These are phyloP conservation scores for Coemansia sp. DNA, from an alignment of 192 early-diverging fungal genomes.

Conservation along the genomic window DNA sequence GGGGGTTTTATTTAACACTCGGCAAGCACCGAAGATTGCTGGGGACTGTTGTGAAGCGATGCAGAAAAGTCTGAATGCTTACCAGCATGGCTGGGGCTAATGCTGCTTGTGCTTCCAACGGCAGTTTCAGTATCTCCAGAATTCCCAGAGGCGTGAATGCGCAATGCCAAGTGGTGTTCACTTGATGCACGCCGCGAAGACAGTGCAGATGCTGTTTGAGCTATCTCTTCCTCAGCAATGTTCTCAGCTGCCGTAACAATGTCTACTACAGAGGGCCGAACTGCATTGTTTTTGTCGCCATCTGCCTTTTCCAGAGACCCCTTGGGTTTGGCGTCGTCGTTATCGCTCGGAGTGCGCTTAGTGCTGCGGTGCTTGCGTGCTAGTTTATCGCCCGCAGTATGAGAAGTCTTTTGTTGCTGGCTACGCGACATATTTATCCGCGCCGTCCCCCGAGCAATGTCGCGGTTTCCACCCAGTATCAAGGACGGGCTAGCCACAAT, in stretches of 20 bases:
- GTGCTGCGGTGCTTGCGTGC: background rate
- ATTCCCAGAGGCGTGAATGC: background rate
- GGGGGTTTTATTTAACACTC: too few species aligned
- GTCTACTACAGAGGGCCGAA: constrained; percentile 7
- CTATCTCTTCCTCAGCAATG: constrained; percentile 29
- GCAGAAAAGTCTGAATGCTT: too few species aligned
- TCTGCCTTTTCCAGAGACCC: background rate
- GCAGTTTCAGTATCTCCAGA: background rate
- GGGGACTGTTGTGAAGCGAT: too few species aligned
- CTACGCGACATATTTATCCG: constrained; percentile 42
- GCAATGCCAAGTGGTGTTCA: background rate
- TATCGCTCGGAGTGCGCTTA: background rate
- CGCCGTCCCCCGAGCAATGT: constrained; percentile 44
- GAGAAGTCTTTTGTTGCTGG: background rate
- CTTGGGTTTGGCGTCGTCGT: constrained; percentile 1
- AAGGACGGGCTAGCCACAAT: constrained; percentile 42
- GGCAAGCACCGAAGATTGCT: too few species aligned
- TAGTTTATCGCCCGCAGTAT: background rate
- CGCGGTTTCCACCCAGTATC: constrained; percentile 45
- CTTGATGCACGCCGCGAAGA: constrained; percentile 6
- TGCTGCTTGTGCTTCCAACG: background rate
- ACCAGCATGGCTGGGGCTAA: too few species aligned
- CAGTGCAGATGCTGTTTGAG: constrained; percentile 23
- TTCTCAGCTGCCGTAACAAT: constrained; percentile 33
- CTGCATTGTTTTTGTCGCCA: background rate